These are phyloP conservation scores for Komagataella ulmi DNA, from an alignment of 805 yeast species.

Conservation along the genomic window DNA sequence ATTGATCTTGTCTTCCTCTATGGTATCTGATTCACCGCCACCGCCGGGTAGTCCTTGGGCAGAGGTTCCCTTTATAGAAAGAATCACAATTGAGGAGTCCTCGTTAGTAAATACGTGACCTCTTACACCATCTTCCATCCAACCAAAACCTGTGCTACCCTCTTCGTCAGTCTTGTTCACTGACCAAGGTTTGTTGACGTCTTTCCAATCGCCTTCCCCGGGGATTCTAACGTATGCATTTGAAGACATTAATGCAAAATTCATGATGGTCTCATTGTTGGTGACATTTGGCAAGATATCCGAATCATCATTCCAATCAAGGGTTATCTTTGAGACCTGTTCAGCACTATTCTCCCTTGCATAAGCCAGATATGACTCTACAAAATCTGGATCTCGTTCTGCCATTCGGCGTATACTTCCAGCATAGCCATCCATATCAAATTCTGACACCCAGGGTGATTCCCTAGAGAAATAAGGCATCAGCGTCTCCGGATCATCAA, in stretches of 20 bases:
- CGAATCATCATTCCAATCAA: constrained; percentile 54
- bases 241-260: constrained; percentile 76
- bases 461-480: not conserved
- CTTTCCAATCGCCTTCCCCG: constrained; percentile 74
- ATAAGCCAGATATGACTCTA: constrained; percentile 53
- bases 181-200: constrained; percentile 50
- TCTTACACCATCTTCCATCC: constrained; percentile 76
- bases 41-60: constrained; percentile 57
- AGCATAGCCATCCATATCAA: not conserved
- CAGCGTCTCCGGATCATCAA: not conserved
- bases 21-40: constrained; percentile 45
- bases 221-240: constrained; percentile 84
- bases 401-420: not conserved
- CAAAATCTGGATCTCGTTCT: constrained; percentile 38
- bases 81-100: constrained; percentile 45
- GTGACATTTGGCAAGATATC: constrained; percentile 59
- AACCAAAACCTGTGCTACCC: constrained; percentile 50
- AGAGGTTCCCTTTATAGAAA: constrained; percentile 84
- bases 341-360: constrained; percentile 30
- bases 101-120: constrained; percentile 77
- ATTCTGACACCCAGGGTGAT: not conserved
- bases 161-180: constrained; percentile 17
- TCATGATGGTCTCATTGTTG: constrained; percentile 60
- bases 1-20: constrained; percentile 66
- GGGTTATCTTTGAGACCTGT: constrained; percentile 20